Percentiles rank a stretch among this genome's conserved stretches.
phyloP scores from a whole-genome alignment of 768 basidiomycete species.

The Auricularia sp. region DNA sequence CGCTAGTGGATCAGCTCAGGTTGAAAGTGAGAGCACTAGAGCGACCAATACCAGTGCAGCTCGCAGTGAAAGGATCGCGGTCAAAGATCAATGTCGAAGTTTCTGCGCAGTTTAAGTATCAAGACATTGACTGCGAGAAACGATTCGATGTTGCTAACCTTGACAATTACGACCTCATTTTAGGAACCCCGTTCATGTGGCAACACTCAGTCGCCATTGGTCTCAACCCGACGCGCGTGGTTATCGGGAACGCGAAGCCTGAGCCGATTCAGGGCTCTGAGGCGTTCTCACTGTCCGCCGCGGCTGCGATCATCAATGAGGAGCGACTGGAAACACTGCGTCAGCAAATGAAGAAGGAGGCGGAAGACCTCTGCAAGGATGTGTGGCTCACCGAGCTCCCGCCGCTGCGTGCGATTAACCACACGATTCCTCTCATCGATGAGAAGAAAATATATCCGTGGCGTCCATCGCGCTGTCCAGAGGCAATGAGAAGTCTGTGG shows the following conservation, averaged over 20 bases:
- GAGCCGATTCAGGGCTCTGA: neutral
- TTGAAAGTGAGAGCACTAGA: neutral
- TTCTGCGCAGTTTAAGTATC: slow-evolving; percentile 4
- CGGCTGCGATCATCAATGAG: neutral
- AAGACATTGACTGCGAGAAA: neutral
- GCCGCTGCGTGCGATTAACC: slow-evolving; percentile 25
- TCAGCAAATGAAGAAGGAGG: slow-evolving; percentile 16
- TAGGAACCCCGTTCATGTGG: slow-evolving; percentile 28
- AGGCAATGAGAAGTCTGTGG: slow-evolving; percentile 19
- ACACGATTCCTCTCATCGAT: slow-evolving; percentile 27
- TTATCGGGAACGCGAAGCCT: slow-evolving; percentile 8
- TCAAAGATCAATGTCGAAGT: slow-evolving; percentile 2
- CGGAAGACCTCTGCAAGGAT: slow-evolving; percentile 17
- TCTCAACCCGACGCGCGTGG: slow-evolving; percentile 16
- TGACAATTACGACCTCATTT: slow-evolving; percentile 26
- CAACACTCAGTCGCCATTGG: slow-evolving; percentile 21
- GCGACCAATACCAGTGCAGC: slow-evolving; percentile 7
- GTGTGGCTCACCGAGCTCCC: slow-evolving; percentile 22
- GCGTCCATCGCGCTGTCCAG: slow-evolving; percentile 26
- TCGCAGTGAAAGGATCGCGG: slow-evolving; percentile 7
- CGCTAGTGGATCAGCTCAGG: neutral
- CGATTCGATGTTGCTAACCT: slow-evolving; percentile 26
- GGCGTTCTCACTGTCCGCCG: neutral
- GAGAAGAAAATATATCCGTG: slow-evolving; percentile 23
- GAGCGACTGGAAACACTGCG: neutral